Evolutionary conservation across 257 asterid species (phyloP), one percentile per base, ranked within the genome.

Genomic region (Jacaranda mimosifolia): DNA sequence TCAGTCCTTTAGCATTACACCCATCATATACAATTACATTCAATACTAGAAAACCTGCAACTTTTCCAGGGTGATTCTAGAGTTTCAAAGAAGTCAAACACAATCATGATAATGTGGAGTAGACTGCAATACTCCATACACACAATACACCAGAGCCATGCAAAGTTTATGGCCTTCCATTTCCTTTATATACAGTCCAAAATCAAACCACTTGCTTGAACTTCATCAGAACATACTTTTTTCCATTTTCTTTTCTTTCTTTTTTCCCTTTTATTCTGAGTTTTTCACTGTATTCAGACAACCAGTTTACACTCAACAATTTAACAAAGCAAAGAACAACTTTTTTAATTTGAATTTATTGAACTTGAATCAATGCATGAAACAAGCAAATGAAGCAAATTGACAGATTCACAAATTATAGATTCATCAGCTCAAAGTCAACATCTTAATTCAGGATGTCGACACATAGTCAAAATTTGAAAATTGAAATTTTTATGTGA

Each of bases 21-120:
- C 43, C 43, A 15, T n/a, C 32, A 38, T 53, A 26, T 43, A 48
- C 32, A 62, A 32, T 6, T 26, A 52, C 72, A 46, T 15, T 21
- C 38, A 60, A 79, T 42, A 77, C 68, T 63, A 56, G 56, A 58
- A 46, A 32, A 76, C 83, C 81, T 73, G 80, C 79, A 73, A 58
- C 66, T 42, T 17, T 53, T 63, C 75, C 43, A 39, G 55, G 38
- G 60, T 76, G 70, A 79, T 63, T 72, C 72, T 46, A 51, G 52
- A 63, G 40, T 38, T 38, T 45, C 60, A 56, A 64, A 66, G 60
- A 63, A 68, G 9, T 56, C 71, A 71, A 63, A 70, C 43, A 17
- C 56, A 60, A 57, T 45, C 49, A 70, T 43, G 77, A 71, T 67
- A 40, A 63, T 57, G 32, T 26, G 72, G 40, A 51, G 10, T 72